These are phyloP conservation scores for Yamadazyma songkhlaensis DNA, from an alignment of 1,139 yeast genomes.

Conservation along the genomic window DNA sequence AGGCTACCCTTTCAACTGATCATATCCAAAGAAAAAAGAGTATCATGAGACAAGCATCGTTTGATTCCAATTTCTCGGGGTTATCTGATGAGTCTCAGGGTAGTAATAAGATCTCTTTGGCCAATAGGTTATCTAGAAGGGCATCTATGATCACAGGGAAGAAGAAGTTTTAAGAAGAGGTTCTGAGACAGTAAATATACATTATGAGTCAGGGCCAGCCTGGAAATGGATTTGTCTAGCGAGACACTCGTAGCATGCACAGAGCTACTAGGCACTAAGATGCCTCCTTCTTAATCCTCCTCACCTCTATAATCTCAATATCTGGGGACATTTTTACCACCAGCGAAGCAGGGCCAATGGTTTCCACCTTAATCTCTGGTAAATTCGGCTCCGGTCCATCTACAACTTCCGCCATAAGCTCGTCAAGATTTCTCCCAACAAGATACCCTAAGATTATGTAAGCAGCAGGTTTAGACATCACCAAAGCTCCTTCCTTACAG, in stretches of 20 bases:
- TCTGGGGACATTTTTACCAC: conserved; percentile 50
- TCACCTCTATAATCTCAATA: conserved; percentile 7
- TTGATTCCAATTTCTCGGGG: conserved; percentile 15
- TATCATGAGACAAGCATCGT: conserved; percentile 14
- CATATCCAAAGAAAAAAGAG: conserved; percentile 13
- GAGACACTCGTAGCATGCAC: too few species aligned
- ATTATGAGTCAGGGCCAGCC: too few species aligned
- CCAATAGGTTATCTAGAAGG: conserved; percentile 28
- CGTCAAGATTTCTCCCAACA: conserved; percentile 45
- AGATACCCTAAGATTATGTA: conserved; percentile 61
- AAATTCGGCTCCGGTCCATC: conserved; percentile 86
- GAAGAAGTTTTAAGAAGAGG: conserved; percentile 11
- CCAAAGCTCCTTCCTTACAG: conserved; percentile 79
- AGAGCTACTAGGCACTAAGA: too few species aligned
- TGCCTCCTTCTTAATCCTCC: conserved; percentile 11
- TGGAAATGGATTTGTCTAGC: too few species aligned
- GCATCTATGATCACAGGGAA: conserved; percentile 30
- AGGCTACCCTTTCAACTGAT: conserved; percentile 12
- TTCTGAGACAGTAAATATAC: too few species aligned
- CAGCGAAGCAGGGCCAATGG: conserved; percentile 52
- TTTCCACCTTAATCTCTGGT: conserved; percentile 66
- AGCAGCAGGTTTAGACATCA: conserved; percentile 86
- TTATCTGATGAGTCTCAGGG: conserved; percentile 12
- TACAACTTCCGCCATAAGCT: conserved; percentile 38
- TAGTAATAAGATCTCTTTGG: conserved; percentile 15